These are phyloP conservation scores for Trichoderma sp. DNA, from an alignment of 2,329 filamentous ascomycete species.

Conservation along the genomic window DNA sequence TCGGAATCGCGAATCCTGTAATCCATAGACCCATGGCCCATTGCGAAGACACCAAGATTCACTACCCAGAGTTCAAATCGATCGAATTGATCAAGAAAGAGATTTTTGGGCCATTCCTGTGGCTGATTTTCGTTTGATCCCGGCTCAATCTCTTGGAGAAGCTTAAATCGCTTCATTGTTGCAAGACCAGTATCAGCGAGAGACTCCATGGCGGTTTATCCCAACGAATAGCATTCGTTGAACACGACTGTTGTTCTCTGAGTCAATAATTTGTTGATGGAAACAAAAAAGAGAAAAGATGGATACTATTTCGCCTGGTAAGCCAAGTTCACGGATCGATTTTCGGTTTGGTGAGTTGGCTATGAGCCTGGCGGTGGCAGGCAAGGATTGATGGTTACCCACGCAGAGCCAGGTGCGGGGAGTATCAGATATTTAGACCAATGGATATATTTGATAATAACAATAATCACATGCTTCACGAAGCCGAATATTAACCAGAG, in stretches of 20 bases:
- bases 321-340: background rate
- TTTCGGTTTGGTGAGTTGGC: background rate
- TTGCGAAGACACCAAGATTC: slow-evolving; percentile 13
- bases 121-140: background rate
- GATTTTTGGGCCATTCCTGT: background rate
- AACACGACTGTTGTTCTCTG: too few relatives aligned
- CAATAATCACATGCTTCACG: background rate
- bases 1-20: slow-evolving; percentile 14
- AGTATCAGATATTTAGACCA: background rate
- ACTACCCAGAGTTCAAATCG: slow-evolving; percentile 17
- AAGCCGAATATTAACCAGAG: slow-evolving; percentile 5
- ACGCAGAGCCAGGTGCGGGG: background rate
- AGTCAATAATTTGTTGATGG: background rate
- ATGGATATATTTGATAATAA: background rate
- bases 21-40: slow-evolving; percentile 3
- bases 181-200: background rate
- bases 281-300: background rate
- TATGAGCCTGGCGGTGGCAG: background rate
- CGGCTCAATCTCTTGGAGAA: background rate
- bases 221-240: background rate
- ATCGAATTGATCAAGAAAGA: background rate
- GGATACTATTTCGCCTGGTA: background rate
- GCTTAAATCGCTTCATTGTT: background rate
- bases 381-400: background rate
- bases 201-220: background rate